A percentile compares a stretch with the other conserved stretches of the same genome.
Conservation (phyloP, 345 rosid genomes). For the Diplotaxis tenuifolia region DNA sequence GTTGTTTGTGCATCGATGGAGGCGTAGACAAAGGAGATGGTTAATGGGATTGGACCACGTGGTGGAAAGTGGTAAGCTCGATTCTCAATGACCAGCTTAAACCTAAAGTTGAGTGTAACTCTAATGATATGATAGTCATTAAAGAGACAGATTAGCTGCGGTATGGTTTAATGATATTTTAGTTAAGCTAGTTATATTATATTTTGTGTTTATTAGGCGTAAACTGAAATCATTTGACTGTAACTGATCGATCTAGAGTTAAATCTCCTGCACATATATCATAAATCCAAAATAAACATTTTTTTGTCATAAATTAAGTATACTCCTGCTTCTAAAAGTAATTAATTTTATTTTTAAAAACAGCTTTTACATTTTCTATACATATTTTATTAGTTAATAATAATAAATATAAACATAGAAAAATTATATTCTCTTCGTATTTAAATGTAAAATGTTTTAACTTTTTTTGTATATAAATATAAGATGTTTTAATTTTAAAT, state of each 20-base stretch:
- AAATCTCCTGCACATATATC: not conserved
- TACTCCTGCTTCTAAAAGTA: too few species aligned
- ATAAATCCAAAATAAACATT: not conserved
- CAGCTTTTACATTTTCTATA: too few species aligned
- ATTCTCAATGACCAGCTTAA: not conserved
- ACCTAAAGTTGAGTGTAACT: not conserved
- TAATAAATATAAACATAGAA: too few species aligned
- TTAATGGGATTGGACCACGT: conserved; percentile 30
- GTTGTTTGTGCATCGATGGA: conserved; percentile 18
- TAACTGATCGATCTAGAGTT: conserved; percentile 14
- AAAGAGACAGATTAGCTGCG: not conserved
- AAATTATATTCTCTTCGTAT: too few species aligned
- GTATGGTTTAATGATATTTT: not conserved
- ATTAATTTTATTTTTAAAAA: too few species aligned
- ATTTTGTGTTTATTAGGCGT: not conserved
- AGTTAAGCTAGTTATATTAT: not conserved
- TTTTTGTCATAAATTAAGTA: too few species aligned
- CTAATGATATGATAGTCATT: not conserved
- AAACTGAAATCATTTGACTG: not conserved
- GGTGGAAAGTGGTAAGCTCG: conserved; percentile 29
- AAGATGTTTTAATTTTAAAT: too few species aligned
- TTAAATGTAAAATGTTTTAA: too few species aligned
- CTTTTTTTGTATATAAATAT: too few species aligned
- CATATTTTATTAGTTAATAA: too few species aligned
- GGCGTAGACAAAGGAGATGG: conserved; percentile 13